phyloP scores from a whole-genome alignment of 306 rosid species.

The Sicyos baderoa region DNA sequence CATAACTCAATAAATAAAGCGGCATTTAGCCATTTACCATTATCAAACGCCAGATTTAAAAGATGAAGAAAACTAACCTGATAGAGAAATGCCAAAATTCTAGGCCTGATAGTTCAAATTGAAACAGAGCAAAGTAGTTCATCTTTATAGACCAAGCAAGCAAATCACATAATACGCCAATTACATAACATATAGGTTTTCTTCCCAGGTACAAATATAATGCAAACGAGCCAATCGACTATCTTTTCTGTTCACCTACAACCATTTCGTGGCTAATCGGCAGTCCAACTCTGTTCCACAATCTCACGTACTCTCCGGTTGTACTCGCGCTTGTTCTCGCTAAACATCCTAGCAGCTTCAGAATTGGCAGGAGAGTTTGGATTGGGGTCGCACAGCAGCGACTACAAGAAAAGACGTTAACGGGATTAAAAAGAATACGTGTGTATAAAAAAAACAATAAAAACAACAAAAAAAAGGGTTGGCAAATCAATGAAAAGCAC shows the following conservation, averaged over 20 bases:
- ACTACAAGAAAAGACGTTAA: constrained; percentile 46
- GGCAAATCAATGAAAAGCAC: not conserved
- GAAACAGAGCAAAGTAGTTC: constrained; percentile 17
- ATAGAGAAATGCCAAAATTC: constrained; percentile 20
- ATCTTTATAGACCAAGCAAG: constrained; percentile 38
- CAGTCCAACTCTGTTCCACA: constrained; percentile 99
- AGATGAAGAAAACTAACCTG: not conserved
- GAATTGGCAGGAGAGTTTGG: constrained; percentile 98
- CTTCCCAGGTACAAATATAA: constrained; percentile 36
- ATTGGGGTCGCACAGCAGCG: constrained; percentile 94
- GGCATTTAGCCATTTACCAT: not conserved
- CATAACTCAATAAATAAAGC: not conserved
- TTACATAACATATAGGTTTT: constrained; percentile 24
- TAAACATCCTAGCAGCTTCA: constrained; percentile 96
- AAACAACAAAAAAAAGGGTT: not conserved
- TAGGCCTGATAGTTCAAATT: not conserved
- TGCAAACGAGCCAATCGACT: constrained; percentile 40
- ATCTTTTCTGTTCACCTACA: constrained; percentile 29
- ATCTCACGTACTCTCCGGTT: constrained; percentile 78
- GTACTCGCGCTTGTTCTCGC: constrained; percentile 94
- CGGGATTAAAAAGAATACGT: not conserved
- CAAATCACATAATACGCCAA: constrained; percentile 26
- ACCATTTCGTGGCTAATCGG: constrained; percentile 48
- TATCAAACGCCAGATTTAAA: constrained; percentile 4
- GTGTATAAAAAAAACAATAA: too few relatives aligned